Percentiles rank a stretch among this genome's conserved stretches.
These are phyloP conservation scores for Ophiostoma pallidulum DNA, from an alignment of 2,329 filamentous ascomycete species.

Conservation along the genomic window DNA sequence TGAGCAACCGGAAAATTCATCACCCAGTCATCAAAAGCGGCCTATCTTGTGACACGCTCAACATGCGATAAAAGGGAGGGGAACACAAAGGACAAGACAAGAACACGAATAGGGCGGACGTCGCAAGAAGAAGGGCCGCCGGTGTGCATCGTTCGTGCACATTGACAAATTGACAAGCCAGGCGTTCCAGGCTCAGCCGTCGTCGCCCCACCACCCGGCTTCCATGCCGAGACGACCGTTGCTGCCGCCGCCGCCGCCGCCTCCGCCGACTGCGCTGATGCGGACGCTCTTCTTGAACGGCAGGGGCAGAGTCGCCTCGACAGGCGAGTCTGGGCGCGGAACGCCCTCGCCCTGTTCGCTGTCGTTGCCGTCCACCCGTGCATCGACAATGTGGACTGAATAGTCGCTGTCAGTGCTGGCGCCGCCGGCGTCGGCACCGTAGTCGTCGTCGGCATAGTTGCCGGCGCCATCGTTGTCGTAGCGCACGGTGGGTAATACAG, in stretches of 20 bases:
- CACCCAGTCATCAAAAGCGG: too few relatives aligned
- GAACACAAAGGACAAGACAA: too few relatives aligned
- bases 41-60: too few relatives aligned
- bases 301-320: conserved; percentile 18
- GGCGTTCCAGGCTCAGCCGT: conserved; percentile 20
- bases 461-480: neutral
- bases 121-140: too few relatives aligned
- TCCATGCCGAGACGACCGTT: conserved; percentile 16
- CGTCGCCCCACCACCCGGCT: conserved; percentile 22
- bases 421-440: too few relatives aligned
- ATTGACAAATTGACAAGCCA: too few relatives aligned
- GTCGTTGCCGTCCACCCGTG: neutral
- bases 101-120: too few relatives aligned
- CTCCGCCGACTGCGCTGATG: conserved; percentile 27
- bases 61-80: too few relatives aligned
- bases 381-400: conserved; percentile 1
- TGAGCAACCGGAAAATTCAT: too few relatives aligned
- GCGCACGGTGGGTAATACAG: too few relatives aligned
- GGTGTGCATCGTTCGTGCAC: too few relatives aligned
- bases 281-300: conserved; percentile 27
- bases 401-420: neutral
- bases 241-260: neutral
- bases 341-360: conserved; percentile 15
- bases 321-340: conserved; percentile 26
- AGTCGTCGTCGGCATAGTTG: neutral